phyloP scores from a whole-genome alignment of 2,329 filamentous ascomycete species.

The Penicillium sp. region DNA sequence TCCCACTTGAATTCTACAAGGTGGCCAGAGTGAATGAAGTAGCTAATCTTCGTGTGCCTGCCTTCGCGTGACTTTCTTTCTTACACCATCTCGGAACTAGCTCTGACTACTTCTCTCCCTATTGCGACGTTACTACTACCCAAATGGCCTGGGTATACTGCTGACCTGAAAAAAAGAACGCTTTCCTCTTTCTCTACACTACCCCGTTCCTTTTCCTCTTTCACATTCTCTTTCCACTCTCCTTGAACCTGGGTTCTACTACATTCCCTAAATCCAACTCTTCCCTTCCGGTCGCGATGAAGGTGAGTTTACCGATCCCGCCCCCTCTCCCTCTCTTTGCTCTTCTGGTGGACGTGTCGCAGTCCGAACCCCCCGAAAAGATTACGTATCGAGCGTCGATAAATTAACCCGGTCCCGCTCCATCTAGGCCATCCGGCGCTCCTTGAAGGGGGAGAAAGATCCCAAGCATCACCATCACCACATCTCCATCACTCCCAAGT shows the following conservation, averaged over 20 bases:
- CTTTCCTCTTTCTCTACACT: neutral
- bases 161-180: slow-evolving; percentile 1
- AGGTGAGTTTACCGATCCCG: slow-evolving; percentile 19
- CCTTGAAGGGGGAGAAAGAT: slow-evolving; percentile 85
- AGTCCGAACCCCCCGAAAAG: neutral
- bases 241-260: slow-evolving; percentile 1
- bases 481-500: slow-evolving; percentile 78
- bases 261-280: slow-evolving; percentile 6
- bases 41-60: neutral
- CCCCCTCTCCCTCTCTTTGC: neutral
- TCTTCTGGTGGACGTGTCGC: neutral
- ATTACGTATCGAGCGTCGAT: slow-evolving; percentile 14
- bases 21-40: neutral
- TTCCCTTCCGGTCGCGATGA: slow-evolving; percentile 22
- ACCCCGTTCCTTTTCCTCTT: neutral
- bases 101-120: neutral
- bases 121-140: neutral
- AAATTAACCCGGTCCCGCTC: slow-evolving; percentile 15
- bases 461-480: slow-evolving; percentile 57
- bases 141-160: slow-evolving; percentile 1
- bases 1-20: neutral
- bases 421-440: slow-evolving; percentile 73
- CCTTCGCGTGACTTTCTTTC: neutral
- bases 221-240: slow-evolving; percentile 6
- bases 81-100: neutral